Evolutionary conservation across 805 yeast species (phyloP).

Genomic region (Starmerella bacillaris): DNA sequence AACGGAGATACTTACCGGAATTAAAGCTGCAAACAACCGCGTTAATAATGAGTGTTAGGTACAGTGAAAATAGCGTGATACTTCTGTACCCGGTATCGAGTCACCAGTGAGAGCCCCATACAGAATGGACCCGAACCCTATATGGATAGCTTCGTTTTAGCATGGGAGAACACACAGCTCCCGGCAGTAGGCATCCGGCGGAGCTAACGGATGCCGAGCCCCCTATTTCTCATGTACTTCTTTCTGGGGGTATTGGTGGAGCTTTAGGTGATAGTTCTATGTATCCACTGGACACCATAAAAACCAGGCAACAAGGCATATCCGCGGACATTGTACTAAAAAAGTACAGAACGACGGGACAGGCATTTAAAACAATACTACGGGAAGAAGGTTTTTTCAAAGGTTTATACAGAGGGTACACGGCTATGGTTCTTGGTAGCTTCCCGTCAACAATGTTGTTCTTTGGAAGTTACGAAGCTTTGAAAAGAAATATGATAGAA

Average conservation of each 20-base stretch:
- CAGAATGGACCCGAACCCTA: no score
- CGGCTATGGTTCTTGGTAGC: constrained; percentile 73
- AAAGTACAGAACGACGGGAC: constrained; percentile 56
- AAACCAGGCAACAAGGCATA: constrained; percentile 95
- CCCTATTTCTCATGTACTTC: constrained; percentile 25
- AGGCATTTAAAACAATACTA: constrained; percentile 60
- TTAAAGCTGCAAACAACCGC: no score
- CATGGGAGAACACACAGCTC: no score
- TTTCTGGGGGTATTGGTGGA: constrained; percentile 94
- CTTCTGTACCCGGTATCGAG: no score
- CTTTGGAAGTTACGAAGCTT: constrained; percentile 72
- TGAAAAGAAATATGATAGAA: constrained; percentile 53
- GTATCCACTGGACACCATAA: constrained; percentile 94
- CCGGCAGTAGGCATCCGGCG: no score
- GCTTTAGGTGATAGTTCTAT: constrained; percentile 77
- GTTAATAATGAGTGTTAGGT: no score
- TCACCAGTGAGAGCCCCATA: no score
- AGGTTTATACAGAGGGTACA: constrained; percentile 84
- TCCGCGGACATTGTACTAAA: constrained; percentile 28
- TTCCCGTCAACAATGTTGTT: constrained; percentile 90
- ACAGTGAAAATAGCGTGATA: no score
- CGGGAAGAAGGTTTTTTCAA: constrained; percentile 66
- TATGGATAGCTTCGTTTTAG: no score
- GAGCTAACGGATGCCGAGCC: constrained; percentile 5
- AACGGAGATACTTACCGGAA: no score